These are phyloP conservation scores for Ajuga reptans DNA, from an alignment of 305 asterid genomes.

Conservation along the genomic window DNA sequence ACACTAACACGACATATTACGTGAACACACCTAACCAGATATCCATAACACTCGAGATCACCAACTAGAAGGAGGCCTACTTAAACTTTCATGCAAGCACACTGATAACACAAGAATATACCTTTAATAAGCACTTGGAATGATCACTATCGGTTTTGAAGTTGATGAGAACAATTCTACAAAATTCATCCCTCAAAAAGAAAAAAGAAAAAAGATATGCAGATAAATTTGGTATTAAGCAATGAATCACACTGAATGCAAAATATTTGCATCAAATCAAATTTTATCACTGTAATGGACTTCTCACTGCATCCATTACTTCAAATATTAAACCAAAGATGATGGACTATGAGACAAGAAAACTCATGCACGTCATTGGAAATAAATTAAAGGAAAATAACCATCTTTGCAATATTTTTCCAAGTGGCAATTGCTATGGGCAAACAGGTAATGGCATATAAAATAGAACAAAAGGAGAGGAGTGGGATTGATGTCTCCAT, in stretches of 20 bases:
- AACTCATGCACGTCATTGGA: constrained; percentile 11
- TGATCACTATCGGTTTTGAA: background rate
- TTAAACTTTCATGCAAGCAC: constrained; percentile 4
- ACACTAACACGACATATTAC: background rate
- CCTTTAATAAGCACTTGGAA: background rate
- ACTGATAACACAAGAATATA: background rate
- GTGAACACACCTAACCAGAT: background rate
- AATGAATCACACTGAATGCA: background rate
- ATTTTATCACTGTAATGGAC: background rate
- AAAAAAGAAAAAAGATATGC: background rate
- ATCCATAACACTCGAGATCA: background rate
- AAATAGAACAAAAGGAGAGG: background rate
- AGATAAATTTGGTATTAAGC: background rate
- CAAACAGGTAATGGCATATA: constrained; percentile 78
- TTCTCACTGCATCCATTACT: background rate
- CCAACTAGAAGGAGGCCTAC: constrained; percentile 4
- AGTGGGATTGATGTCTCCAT: background rate
- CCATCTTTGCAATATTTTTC: constrained; percentile 81
- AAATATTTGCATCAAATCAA: background rate
- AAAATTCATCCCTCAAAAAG: too few relatives aligned
- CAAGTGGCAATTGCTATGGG: constrained; percentile 72
- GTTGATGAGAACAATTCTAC: background rate
- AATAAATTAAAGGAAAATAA: constrained; percentile 12
- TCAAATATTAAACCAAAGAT: background rate
- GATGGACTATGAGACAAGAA: background rate